phyloP scores from a whole-genome alignment of 768 basidiomycete genomes.

The Leccinellum albellum region DNA sequence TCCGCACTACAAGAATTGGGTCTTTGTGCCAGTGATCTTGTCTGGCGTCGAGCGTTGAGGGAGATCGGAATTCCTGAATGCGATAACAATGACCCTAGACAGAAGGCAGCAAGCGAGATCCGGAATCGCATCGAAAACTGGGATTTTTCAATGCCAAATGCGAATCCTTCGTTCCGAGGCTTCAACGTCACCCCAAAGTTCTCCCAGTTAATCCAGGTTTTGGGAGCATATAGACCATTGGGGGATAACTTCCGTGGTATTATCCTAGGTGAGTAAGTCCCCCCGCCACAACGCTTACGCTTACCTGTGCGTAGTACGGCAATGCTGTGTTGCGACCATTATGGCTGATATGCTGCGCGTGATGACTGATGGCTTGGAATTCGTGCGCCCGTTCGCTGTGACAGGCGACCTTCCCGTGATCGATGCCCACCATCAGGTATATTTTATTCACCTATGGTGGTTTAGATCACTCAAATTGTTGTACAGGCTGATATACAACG shows the following conservation, averaged over 20 bases:
- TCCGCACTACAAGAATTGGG: slow-evolving; percentile 54
- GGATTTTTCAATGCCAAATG: slow-evolving; percentile 61
- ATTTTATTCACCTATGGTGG: slow-evolving; percentile 1
- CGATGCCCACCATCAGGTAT: slow-evolving; percentile 34
- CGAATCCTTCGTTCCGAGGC: slow-evolving; percentile 49
- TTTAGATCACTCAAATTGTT: slow-evolving; percentile 6
- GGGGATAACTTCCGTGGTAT: slow-evolving; percentile 63
- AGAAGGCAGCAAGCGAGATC: slow-evolving; percentile 23
- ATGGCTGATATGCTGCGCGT: slow-evolving; percentile 57
- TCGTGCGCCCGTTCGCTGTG: slow-evolving; percentile 54
- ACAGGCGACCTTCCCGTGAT: slow-evolving; percentile 34
- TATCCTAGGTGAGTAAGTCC: slow-evolving; percentile 50
- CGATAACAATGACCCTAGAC: slow-evolving; percentile 32
- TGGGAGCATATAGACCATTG: slow-evolving; percentile 51
- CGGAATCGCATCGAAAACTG: slow-evolving; percentile 52
- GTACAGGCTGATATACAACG: slow-evolving; percentile 46
- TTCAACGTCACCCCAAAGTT: slow-evolving; percentile 74
- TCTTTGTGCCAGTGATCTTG: slow-evolving; percentile 62
- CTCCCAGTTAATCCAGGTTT: slow-evolving; percentile 51
- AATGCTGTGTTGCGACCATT: slow-evolving; percentile 49
- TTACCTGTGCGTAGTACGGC: slow-evolving; percentile 44
- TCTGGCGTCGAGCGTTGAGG: slow-evolving; percentile 58
- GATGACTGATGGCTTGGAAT: slow-evolving; percentile 46
- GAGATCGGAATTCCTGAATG: slow-evolving; percentile 33
- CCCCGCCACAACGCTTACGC: slow-evolving; percentile 37